phyloP scores from a whole-genome alignment of 495 filamentous ascomycete species.

The Thozetella sp. region DNA sequence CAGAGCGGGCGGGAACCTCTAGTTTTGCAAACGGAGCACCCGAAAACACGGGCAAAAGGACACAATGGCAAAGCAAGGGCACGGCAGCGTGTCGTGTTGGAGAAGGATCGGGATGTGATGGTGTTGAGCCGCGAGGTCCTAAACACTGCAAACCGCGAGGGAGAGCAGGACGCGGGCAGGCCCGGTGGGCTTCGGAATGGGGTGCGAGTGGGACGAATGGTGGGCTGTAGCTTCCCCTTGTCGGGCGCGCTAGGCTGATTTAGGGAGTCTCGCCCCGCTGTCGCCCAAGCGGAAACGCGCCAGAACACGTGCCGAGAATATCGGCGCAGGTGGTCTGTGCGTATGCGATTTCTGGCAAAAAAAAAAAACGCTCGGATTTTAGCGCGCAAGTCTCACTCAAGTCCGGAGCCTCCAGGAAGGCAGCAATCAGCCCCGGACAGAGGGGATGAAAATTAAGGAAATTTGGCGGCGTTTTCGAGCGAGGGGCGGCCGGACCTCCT shows the following conservation, averaged over 20 bases:
- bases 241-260: not conserved
- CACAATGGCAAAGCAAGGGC: not conserved
- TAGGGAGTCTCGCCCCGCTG: not conserved
- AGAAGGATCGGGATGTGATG: not conserved
- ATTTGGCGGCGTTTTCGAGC: not conserved
- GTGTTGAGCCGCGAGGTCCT: conserved; percentile 1
- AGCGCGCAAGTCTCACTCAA: conserved; percentile 1
- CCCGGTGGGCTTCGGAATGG: too few relatives aligned
- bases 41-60: not conserved
- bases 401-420: not conserved
- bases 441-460: not conserved
- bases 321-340: not conserved
- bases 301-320: conserved; percentile 1
- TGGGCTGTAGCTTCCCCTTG: conserved; percentile 2
- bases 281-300: not conserved
- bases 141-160: not conserved
- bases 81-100: not conserved
- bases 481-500: conserved; percentile 3
- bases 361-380: conserved; percentile 5
- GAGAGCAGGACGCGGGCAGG: not conserved
- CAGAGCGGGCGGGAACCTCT: not conserved
- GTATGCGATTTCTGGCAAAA: conserved; percentile 2
- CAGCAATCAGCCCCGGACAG: conserved; percentile 1
- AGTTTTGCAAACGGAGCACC: not conserved
- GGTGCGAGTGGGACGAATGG: not conserved